Evolutionary conservation across 768 basidiomycete genomes (phyloP), one percentile per base, ranked within the genome.

Genomic region (Mycena vitilis): DNA sequence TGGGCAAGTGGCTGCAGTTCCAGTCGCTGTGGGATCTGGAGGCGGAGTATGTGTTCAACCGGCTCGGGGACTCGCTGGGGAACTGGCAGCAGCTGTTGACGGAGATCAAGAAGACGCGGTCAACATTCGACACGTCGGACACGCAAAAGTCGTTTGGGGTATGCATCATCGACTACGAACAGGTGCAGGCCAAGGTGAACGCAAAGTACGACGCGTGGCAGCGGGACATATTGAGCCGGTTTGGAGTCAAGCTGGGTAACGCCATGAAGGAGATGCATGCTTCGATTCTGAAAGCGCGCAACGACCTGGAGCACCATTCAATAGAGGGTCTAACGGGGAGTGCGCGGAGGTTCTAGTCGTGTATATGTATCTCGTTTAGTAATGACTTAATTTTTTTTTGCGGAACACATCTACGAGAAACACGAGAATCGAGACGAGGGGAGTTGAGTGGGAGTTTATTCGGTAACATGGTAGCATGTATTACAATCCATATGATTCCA

Each of bases 151-250:
- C 88, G 54, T 98, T 99, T 76, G 96, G 96, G 1, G 93, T 96
- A 12, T 96, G 95, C 75, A 88, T 96, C 51, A 92, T 99, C 74
- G 95, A 98, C 80, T 99, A 98, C 79, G 97, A 99, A 78, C 96
- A 97, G 79, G 98, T 98, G 34, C 98, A 99, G 80, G 88, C 94
- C 52, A 88, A 96, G 72, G 98, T 99, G 75, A 98, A 98, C 79
- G 95, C 96, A 67, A 99, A 98, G 83, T 99, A 99, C 78, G 98
- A 99, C 77, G 84, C 95, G 22, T 99, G 98, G 97, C 97, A 99
- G 83, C 86, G 92, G 68, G 98, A 99, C 73, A 95, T 99, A 68
- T 83, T 98, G 72, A 91, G 89, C 69, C 86, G 95, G 54, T 99
- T 98, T 75, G 97, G 98, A 5, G 87, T 88, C 68, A 98, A 98